phyloP scores from a whole-genome alignment of 73 alveolate genomes.

The Symbiodinium natans region DNA sequence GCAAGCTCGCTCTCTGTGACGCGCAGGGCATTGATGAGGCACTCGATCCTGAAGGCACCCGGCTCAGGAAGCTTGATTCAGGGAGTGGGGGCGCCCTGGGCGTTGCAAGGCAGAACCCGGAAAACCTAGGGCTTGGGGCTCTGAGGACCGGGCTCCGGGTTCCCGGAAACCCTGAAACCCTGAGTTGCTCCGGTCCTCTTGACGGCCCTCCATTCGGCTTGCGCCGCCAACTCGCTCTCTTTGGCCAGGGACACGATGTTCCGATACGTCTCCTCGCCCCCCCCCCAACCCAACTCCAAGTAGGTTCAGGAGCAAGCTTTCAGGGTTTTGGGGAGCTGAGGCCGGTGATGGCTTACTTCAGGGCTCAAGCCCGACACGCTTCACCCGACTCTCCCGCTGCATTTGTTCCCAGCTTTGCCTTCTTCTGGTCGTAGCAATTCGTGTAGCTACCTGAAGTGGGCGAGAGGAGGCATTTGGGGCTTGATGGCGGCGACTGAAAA shows the following conservation, averaged over 20 bases:
- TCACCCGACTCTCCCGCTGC: no score
- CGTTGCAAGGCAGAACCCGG: no score
- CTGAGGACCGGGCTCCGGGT: no score
- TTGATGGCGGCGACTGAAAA: no score
- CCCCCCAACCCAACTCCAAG: neutral
- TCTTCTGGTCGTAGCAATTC: slow-evolving; percentile 51
- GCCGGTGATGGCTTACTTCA: no score
- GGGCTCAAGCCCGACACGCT: no score
- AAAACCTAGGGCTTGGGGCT: no score
- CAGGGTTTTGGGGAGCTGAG: neutral
- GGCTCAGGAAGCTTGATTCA: no score
- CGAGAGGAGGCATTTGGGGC: neutral
- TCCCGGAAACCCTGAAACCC: no score
- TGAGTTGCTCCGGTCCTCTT: neutral
- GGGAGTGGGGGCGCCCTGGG: no score
- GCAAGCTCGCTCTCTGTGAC: slow-evolving; percentile 42
- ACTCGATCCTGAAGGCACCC: slow-evolving; percentile 39
- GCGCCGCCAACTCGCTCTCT: slow-evolving; percentile 55
- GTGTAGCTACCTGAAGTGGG: slow-evolving; percentile 21
- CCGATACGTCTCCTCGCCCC: slow-evolving; percentile 44
- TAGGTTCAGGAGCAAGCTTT: neutral
- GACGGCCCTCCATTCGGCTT: slow-evolving; percentile 76
- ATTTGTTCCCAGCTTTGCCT: slow-evolving; percentile 10
- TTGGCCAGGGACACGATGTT: slow-evolving; percentile 54
- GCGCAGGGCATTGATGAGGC: slow-evolving; percentile 40